Conservation (phyloP, 2,329 filamentous ascomycete genomes). For the Aureobasidium sp. region DNA sequence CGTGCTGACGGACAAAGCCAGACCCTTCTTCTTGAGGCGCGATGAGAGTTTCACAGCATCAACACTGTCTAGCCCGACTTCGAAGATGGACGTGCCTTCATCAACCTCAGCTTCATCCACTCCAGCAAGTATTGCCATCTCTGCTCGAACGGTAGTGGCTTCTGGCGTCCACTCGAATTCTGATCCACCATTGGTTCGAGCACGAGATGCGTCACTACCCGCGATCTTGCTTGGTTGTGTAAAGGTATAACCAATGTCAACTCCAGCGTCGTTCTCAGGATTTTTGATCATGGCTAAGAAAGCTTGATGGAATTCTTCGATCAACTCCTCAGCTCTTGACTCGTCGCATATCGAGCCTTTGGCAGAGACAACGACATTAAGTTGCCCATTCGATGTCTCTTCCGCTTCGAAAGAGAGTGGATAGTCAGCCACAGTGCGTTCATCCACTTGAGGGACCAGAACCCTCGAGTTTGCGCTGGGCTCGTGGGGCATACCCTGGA, state of each 20-base stretch:
- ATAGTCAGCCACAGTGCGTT: conserved; percentile 52
- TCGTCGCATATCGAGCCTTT: conserved; percentile 41
- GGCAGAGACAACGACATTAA: conserved; percentile 56
- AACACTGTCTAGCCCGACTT: conserved; percentile 85
- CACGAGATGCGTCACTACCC: conserved; percentile 4
- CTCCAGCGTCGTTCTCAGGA: conserved; percentile 24
- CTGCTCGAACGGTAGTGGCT: conserved; percentile 49
- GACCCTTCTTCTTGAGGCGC: conserved; percentile 53
- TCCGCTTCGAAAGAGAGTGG: conserved; percentile 71
- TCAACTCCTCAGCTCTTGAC: conserved; percentile 32
- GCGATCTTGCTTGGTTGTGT: conserved; percentile 16
- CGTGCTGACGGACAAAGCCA: conserved; percentile 63
- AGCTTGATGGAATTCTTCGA: conserved; percentile 38
- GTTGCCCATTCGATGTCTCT: conserved; percentile 39
- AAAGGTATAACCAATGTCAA: conserved; percentile 19
- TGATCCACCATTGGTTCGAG: conserved; percentile 23
- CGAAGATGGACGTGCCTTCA: conserved; percentile 61
- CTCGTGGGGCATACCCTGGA: conserved; percentile 47
- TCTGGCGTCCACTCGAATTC: conserved; percentile 54
- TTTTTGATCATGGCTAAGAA: conserved; percentile 33
- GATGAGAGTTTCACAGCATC: conserved; percentile 81
- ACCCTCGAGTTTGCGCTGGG: not conserved
- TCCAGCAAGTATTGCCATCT: conserved; percentile 58
- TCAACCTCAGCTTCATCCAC: conserved; percentile 46
- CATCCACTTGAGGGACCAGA: conserved; percentile 14